Base-by-base conservation (phyloP, 2,329 filamentous ascomycete species). In the Orbilia javanica region DNA sequence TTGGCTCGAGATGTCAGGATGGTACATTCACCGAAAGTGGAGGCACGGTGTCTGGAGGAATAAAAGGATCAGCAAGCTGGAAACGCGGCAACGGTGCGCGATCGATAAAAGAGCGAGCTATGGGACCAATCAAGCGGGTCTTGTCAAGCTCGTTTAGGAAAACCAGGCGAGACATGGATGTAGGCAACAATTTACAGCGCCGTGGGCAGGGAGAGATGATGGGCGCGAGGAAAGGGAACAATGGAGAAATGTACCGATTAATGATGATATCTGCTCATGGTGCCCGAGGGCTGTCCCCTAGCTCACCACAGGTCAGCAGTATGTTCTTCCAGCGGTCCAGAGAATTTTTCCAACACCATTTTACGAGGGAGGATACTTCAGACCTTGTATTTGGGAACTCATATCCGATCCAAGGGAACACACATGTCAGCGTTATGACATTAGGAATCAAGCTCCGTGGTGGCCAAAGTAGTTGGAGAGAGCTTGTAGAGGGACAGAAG, bases 311-410 rank as follows among this genome's bases (percentile, higher is more conserved):
- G 11, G 63, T 72, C 8, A 53, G 15, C 34, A 68, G 74, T 62
- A 71, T 72, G 67, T 78, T 78, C 53, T 62, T 68, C 27, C 52
- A 78, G 27, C 60, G 74, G 3, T 71, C 67, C 18, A 71, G 74
- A 20, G 74, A 78, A 34, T 68, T 60, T 13, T 39, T 78, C 44
- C 74, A 78, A 34, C 74, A 78, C 34, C 62, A 78, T 64, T 78
- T 78, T 31, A 22, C 25, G 0, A 50, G 52, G 25, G 63, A 71
- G 8, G 74, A 78, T 72, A 25, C 29, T 4, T 72, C 67, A 8
- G 74, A 78, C 46, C n/a, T 78, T 1, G 74, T 72, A 11, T 78
- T 78, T 42, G 74, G 74, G 52, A 78, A 72, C 67, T 39, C 74
- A 8, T 78, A 72, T 22, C 67, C 60, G 7, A 78, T 68, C 7